These are phyloP conservation scores for Xylaria sp. DNA, from an alignment of 2,329 filamentous ascomycete species.

Conservation along the genomic window DNA sequence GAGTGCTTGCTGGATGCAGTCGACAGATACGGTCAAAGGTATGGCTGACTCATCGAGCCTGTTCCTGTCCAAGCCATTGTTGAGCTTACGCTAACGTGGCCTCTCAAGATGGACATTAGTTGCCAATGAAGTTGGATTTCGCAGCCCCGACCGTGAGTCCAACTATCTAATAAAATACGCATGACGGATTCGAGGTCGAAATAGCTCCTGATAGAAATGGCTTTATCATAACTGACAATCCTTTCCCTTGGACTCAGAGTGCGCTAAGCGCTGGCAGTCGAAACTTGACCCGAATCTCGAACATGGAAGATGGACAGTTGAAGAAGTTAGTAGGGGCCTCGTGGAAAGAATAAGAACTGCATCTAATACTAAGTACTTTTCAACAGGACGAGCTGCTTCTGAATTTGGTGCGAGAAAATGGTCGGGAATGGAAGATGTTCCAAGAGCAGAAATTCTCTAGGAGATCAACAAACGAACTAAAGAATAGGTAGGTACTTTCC, in stretches of 20 bases:
- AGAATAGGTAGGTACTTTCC: slow-evolving; percentile 36
- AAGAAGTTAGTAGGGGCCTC: slow-evolving; percentile 36
- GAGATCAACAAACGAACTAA: slow-evolving; percentile 43
- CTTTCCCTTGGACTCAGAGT: slow-evolving; percentile 48
- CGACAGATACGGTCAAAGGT: slow-evolving; percentile 52
- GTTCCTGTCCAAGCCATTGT: too few relatives aligned
- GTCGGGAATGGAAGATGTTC: slow-evolving; percentile 43
- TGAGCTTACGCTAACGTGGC: slow-evolving; percentile 4
- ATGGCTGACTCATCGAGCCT: background rate
- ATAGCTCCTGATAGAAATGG: background rate
- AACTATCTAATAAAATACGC: background rate
- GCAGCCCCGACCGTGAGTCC: slow-evolving; percentile 46
- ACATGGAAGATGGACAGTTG: slow-evolving; percentile 41
- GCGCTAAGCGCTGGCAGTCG: slow-evolving; percentile 59
- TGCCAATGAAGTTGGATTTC: slow-evolving; percentile 51
- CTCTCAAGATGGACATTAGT: slow-evolving; percentile 54
- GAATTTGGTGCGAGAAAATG: slow-evolving; percentile 34
- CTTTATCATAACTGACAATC: background rate
- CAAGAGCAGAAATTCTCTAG: slow-evolving; percentile 37
- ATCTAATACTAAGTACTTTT: slow-evolving; percentile 1
- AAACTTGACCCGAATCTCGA: slow-evolving; percentile 54
- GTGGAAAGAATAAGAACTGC: background rate
- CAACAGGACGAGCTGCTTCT: slow-evolving; percentile 37
- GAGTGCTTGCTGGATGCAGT: slow-evolving; percentile 48
- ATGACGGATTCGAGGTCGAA: background rate